Conservation (phyloP, 352 stramenopile genomes). For the Globisporangium viniferum region DNA sequence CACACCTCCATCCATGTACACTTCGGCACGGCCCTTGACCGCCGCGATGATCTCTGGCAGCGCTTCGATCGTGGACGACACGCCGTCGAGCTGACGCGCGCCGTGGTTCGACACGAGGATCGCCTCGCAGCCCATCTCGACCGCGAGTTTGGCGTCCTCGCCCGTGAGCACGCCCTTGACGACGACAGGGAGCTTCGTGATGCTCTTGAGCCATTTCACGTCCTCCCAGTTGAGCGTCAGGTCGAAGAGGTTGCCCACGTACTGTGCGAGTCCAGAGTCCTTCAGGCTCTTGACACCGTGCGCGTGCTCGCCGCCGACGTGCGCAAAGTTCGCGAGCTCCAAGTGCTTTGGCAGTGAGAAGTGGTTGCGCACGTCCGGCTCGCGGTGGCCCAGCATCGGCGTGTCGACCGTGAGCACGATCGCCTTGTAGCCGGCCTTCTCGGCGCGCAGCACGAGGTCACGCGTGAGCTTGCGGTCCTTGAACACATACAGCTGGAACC, state of each 20-base stretch:
- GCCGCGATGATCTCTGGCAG: constrained; percentile 89
- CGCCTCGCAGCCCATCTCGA: constrained; percentile 88
- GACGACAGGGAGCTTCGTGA: constrained; percentile 89
- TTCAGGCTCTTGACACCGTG: constrained; percentile 53
- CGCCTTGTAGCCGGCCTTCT: constrained; percentile 94
- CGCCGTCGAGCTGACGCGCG: constrained; percentile 89
- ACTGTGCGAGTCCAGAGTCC: constrained; percentile 51
- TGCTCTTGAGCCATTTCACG: constrained; percentile 90
- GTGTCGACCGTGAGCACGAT: constrained; percentile 96
- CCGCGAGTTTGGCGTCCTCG: constrained; percentile 89
- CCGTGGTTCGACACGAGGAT: constrained; percentile 95
- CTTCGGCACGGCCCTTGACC: constrained; percentile 76
- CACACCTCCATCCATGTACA: constrained; percentile 94
- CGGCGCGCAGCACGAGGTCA: constrained; percentile 85
- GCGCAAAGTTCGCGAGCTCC: constrained; percentile 35
- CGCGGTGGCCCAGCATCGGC: constrained; percentile 93
- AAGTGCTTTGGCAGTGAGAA: constrained; percentile 86
- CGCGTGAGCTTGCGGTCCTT: constrained; percentile 90
- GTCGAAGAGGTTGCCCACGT: constrained; percentile 87
- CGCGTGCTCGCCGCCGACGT: constrained; percentile 56
- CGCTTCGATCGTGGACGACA: constrained; percentile 89
- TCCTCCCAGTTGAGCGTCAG: constrained; percentile 93
- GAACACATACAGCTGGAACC: constrained; percentile 98
- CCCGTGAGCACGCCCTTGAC: constrained; percentile 93
- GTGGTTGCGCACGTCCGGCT: constrained; percentile 93